A percentile compares a stretch with the other conserved stretches of the same genome.
Evolutionary conservation across 2,329 filamentous ascomycete genomes (phyloP).

Genomic region (Pezicula carpinea): DNA sequence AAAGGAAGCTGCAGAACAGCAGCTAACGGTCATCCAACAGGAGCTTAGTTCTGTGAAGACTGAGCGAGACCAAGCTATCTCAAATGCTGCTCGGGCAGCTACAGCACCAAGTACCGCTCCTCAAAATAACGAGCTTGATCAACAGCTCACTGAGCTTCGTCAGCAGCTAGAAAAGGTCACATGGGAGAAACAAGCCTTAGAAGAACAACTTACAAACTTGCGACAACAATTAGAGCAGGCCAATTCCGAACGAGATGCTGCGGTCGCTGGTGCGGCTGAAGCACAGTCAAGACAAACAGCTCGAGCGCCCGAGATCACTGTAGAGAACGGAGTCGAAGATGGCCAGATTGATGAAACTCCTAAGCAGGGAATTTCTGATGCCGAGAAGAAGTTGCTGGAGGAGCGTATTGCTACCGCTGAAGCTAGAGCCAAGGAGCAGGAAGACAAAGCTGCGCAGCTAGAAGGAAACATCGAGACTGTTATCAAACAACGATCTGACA

Average conservation of each 20-base stretch:
- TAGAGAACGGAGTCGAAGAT: conserved; percentile 51
- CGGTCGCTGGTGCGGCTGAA: conserved; percentile 33
- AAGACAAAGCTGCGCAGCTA: conserved; percentile 51
- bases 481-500: conserved; percentile 61
- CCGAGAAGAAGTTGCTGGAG: conserved; percentile 57
- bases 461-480: conserved; percentile 58
- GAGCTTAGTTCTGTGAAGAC: conserved; percentile 38
- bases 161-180: conserved; percentile 63
- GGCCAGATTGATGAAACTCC: conserved; percentile 44
- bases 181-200: conserved; percentile 64
- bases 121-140: conserved; percentile 47
- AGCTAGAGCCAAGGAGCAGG: conserved; percentile 57
- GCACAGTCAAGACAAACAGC: conserved; percentile 37
- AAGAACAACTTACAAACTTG: conserved; percentile 54
- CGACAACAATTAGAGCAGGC: conserved; percentile 56
- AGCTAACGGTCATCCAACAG: conserved; percentile 29
- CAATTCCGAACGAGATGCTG: conserved; percentile 56
- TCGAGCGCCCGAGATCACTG: conserved; percentile 17
- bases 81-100: conserved; percentile 25
- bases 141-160: conserved; percentile 42
- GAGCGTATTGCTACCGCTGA: conserved; percentile 57
- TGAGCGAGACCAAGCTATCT: conserved; percentile 40
- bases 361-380: conserved; percentile 41
- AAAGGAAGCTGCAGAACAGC: conserved; percentile 28
- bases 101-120: conserved; percentile 40